A percentile compares a stretch with the other conserved stretches of the same genome.
Conservation (phyloP, 306 rosid species). For the Argentina anserina region DNA sequence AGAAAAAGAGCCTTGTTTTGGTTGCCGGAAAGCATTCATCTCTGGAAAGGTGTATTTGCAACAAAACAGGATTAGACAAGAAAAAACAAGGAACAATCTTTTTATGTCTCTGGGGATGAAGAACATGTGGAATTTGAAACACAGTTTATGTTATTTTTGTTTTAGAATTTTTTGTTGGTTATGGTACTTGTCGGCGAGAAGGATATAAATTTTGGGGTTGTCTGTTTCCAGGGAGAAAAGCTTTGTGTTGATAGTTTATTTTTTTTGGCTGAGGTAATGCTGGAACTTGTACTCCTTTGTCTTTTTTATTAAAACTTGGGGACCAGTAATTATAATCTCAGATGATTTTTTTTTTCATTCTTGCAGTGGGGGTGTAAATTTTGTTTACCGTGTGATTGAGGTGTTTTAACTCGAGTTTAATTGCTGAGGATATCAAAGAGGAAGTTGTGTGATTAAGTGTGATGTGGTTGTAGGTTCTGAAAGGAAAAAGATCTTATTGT, state of each 20-base stretch:
- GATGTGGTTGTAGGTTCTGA: neutral
- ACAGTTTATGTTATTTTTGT: neutral
- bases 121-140: neutral
- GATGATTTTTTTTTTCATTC: neutral
- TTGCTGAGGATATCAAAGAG: neutral
- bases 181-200: neutral
- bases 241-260: neutral
- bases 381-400: constrained; percentile 7
- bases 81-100: neutral
- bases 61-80: neutral
- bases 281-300: neutral
- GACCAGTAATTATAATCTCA: neutral
- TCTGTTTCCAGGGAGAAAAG: neutral
- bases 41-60: constrained; percentile 3
- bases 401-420: neutral
- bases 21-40: neutral
- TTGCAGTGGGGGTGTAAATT: neutral
- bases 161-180: neutral
- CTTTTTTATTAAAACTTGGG: neutral
- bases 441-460: neutral
- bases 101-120: neutral
- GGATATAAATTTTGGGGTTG: neutral
- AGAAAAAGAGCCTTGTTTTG: constrained; percentile 11
- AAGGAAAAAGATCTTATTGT: neutral
- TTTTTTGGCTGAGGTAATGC: constrained; percentile 14